Conservation (phyloP, 805 yeast species). For the Ogataea henricii region DNA sequence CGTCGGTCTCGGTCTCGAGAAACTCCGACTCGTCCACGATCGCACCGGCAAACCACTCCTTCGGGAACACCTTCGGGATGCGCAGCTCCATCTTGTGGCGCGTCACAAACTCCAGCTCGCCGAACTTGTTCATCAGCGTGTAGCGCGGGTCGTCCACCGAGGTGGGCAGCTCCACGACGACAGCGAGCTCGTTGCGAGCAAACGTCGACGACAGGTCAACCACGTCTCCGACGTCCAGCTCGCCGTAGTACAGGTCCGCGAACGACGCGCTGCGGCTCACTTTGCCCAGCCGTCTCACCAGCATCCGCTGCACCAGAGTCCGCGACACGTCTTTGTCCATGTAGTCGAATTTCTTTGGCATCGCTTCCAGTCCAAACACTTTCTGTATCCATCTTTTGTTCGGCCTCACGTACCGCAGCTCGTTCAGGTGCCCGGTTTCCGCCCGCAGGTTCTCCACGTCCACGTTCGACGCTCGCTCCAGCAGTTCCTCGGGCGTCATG, state of each 20-base stretch:
- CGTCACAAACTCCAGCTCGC: constrained; percentile 53
- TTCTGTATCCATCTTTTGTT: constrained; percentile 33
- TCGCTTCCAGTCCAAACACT: constrained; percentile 8
- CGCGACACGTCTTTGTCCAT: constrained; percentile 19
- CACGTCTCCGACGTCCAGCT: constrained; percentile 59
- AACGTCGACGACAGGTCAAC: constrained; percentile 50
- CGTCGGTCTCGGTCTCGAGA: constrained; percentile 14
- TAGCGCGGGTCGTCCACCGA: constrained; percentile 53
- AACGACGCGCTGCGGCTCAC: constrained; percentile 12
- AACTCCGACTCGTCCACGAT: constrained; percentile 33
- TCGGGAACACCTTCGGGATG: constrained; percentile 55
- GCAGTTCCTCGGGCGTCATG: constrained; percentile 36
- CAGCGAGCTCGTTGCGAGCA: constrained; percentile 48
- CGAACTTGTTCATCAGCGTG: constrained; percentile 57
- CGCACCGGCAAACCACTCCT: constrained; percentile 34
- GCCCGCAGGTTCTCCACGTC: constrained; percentile 30
- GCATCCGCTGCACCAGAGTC: constrained; percentile 1
- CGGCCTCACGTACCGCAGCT: constrained; percentile 31
- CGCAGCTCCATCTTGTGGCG: constrained; percentile 49
- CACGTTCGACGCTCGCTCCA: constrained; percentile 27
- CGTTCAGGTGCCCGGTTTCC: constrained; percentile 24
- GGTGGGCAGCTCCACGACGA: constrained; percentile 56
- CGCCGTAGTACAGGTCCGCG: constrained; percentile 27
- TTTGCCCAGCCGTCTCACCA: constrained; percentile 10
- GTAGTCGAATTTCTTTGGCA: constrained; percentile 20